phyloP scores from a whole-genome alignment of 2,329 filamentous ascomycete genomes.

The Diplodia scrobiculata region DNA sequence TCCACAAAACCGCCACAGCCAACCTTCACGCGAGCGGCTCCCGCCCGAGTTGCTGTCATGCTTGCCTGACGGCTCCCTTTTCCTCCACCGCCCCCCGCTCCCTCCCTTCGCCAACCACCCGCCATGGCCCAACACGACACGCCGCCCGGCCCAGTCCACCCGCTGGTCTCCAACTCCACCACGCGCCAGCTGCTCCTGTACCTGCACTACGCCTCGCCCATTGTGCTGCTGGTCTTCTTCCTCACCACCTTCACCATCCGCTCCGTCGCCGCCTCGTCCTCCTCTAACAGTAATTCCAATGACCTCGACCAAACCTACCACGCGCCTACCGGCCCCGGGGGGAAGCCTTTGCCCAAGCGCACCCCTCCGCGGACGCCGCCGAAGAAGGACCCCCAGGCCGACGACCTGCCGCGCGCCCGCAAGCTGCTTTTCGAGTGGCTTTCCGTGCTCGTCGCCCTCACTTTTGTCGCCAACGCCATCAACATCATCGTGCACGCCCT shows the following conservation, averaged over 20 bases:
- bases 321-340: slow-evolving; percentile 70
- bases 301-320: slow-evolving; percentile 38
- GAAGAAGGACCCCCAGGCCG: slow-evolving; percentile 50
- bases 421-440: slow-evolving; percentile 76
- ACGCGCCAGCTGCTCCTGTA: slow-evolving; percentile 34
- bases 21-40: slow-evolving; percentile 22
- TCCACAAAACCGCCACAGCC: slow-evolving; percentile 26
- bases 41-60: slow-evolving; percentile 28
- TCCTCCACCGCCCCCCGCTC: slow-evolving; percentile 25
- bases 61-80: slow-evolving; percentile 27
- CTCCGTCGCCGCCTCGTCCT: slow-evolving; percentile 59
- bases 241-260: slow-evolving; percentile 62
- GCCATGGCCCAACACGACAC: slow-evolving; percentile 30
- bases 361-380: slow-evolving; percentile 48
- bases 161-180: slow-evolving; percentile 34
- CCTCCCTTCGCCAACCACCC: slow-evolving; percentile 25
- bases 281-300: slow-evolving; percentile 41
- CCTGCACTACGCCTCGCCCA: slow-evolving; percentile 63
- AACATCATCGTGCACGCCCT: slow-evolving; percentile 76
- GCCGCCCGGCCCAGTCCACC: slow-evolving; percentile 24
- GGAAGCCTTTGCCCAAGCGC: slow-evolving; percentile 77
- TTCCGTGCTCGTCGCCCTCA: slow-evolving; percentile 68
- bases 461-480: slow-evolving; percentile 73
- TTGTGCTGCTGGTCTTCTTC: slow-evolving; percentile 66
- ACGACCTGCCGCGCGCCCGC: slow-evolving; percentile 65